Conservation (phyloP, 495 filamentous ascomycete genomes). For the Podospora fimiseda region DNA sequence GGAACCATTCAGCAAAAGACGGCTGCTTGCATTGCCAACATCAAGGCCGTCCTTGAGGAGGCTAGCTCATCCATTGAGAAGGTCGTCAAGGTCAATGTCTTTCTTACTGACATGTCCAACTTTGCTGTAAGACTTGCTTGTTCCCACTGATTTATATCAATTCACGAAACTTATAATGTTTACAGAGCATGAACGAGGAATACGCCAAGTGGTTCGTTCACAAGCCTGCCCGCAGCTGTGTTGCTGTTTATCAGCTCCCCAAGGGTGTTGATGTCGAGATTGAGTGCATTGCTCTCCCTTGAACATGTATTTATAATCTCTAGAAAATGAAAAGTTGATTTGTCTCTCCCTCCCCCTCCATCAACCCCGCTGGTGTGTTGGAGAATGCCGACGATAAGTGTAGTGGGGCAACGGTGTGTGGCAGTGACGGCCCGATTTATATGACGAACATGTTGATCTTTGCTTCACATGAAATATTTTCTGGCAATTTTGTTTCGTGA, state of each 20-base stretch:
- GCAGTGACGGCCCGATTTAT: not conserved
- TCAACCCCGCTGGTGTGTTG: no score
- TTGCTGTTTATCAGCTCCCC: slow-evolving; percentile 82
- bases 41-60: slow-evolving; percentile 67
- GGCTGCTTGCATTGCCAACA: slow-evolving; percentile 65
- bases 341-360: not conserved
- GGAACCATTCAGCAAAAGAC: slow-evolving; percentile 76
- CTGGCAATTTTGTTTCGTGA: no score
- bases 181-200: slow-evolving; percentile 72
- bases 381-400: not conserved
- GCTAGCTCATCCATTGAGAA: slow-evolving; percentile 69
- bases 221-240: slow-evolving; percentile 89
- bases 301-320: slow-evolving; percentile 6
- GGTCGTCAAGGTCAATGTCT: slow-evolving; percentile 78
- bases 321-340: slow-evolving; percentile 5
- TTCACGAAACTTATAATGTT: slow-evolving; percentile 7
- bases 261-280: slow-evolving; percentile 91
- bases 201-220: slow-evolving; percentile 83
- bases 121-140: slow-evolving; percentile 47
- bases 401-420: not conserved
- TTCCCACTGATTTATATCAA: not conserved
- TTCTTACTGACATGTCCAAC: slow-evolving; percentile 78
- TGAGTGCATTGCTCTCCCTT: slow-evolving; percentile 77
- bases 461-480: no score
- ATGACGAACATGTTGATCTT: no score